A percentile compares a stretch with the other conserved stretches of the same genome.
Conservation (phyloP, 73 alveolate species). For the Paraurostyla sp. region DNA sequence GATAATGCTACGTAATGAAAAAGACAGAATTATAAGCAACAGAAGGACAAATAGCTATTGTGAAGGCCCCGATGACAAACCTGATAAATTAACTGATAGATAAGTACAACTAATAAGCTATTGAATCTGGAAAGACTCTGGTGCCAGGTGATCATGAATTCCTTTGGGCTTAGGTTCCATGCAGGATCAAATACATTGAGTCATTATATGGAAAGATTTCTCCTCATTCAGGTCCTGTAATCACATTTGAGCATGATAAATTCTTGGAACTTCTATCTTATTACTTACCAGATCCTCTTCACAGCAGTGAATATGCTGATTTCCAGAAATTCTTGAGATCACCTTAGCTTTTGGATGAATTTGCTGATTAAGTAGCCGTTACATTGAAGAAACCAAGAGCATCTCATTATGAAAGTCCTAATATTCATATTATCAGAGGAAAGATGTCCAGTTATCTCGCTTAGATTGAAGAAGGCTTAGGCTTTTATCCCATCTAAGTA, state of each 20-base stretch:
- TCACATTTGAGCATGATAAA: conserved; percentile 49
- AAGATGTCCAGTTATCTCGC: conserved; percentile 71
- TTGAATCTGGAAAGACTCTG: neutral
- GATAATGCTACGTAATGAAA: neutral
- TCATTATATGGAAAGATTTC: conserved; percentile 62
- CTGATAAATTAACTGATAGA: conserved; percentile 1
- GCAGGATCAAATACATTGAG: conserved; percentile 49
- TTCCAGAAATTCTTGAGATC: neutral
- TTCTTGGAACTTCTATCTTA: conserved; percentile 49
- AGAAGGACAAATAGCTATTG: conserved; percentile 52
- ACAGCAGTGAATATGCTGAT: neutral
- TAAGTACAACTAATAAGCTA: conserved; percentile 16
- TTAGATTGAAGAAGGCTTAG: conserved; percentile 76
- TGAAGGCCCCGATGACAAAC: conserved; percentile 29
- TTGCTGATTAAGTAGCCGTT: conserved; percentile 64
- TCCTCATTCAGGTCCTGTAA: conserved; percentile 59
- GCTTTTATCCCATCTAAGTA: conserved; percentile 80
- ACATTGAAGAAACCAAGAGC: conserved; percentile 70
- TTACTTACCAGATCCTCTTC: conserved; percentile 57
- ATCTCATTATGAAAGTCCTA: conserved; percentile 55
- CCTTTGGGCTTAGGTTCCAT: conserved; percentile 56
- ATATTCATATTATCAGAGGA: conserved; percentile 76
- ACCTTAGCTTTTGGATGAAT: conserved; percentile 64
- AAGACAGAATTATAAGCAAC: neutral
- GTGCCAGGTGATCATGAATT: neutral